Evolutionary conservation across 129 eudicot species (phyloP).

Genomic region (Flaveria brownii): DNA sequence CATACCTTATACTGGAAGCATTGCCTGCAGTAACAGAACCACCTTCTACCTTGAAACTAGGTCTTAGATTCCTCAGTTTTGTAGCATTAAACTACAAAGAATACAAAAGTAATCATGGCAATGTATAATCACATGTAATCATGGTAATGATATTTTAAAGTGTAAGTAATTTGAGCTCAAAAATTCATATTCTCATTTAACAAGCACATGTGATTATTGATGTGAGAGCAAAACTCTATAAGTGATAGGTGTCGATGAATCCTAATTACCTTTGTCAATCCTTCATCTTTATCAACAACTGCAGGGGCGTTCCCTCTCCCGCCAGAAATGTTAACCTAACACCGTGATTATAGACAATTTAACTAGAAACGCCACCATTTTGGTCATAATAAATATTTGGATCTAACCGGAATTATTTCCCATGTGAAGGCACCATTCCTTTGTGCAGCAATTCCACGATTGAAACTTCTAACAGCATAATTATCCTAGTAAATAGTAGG

Average conservation of each 20-base stretch:
- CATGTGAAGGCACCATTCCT: constrained; percentile 74
- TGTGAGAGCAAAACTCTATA: too few species aligned
- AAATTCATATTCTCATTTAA: too few species aligned
- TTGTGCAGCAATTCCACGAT: constrained; percentile 83
- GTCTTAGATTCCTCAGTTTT: constrained; percentile 66
- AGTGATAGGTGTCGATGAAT: neutral
- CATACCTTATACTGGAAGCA: constrained; percentile 84
- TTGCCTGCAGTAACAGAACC: constrained; percentile 98
- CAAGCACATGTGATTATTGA: too few species aligned
- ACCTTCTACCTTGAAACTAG: constrained; percentile 82
- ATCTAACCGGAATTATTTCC: constrained; percentile 89
- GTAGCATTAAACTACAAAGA: constrained; percentile 70
- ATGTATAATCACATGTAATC: neutral
- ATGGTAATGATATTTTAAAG: too few species aligned
- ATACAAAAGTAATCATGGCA: constrained; percentile 14
- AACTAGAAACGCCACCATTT: neutral
- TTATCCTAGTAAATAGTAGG: constrained; percentile 50
- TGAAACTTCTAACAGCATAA: constrained; percentile 84
- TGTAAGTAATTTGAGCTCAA: too few species aligned
- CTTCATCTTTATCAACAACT: constrained; percentile 67
- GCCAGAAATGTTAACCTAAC: constrained; percentile 65
- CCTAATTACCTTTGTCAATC: constrained; percentile 57
- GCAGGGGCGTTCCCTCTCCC: constrained; percentile 61
- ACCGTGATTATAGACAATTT: constrained; percentile 7
- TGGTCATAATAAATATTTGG: constrained; percentile 10